These are phyloP conservation scores for Adansonia grandidieri DNA, from an alignment of 441 rosid genomes.

Conservation along the genomic window DNA sequence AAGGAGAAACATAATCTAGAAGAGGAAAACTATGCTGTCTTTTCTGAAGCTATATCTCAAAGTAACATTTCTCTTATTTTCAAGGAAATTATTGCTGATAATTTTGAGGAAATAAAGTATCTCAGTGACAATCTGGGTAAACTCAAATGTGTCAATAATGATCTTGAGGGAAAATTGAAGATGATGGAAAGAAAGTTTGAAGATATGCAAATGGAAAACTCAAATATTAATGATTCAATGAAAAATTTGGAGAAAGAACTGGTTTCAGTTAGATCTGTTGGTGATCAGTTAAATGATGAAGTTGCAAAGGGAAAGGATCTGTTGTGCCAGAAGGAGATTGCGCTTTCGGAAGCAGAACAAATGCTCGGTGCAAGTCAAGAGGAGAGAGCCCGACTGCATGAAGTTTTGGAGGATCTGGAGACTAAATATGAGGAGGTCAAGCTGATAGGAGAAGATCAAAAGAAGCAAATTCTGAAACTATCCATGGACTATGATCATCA, in stretches of 20 bases:
- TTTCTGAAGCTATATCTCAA: constrained; percentile 57
- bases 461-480: constrained; percentile 56
- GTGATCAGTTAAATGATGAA: constrained; percentile 49
- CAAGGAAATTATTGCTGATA: constrained; percentile 52
- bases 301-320: constrained; percentile 48
- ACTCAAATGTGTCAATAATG: constrained; percentile 51
- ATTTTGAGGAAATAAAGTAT: constrained; percentile 48
- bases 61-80: constrained; percentile 57
- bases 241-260: constrained; percentile 45
- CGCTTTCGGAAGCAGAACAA: constrained; percentile 47
- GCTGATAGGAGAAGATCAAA: constrained; percentile 50
- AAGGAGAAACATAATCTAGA: constrained; percentile 57
- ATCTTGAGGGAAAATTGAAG: constrained; percentile 58
- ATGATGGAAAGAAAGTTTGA: constrained; percentile 48
- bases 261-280: constrained; percentile 45
- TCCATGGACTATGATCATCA: constrained; percentile 54
- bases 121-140: constrained; percentile 48
- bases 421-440: constrained; percentile 59
- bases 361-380: constrained; percentile 42
- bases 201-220: constrained; percentile 43
- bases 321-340: constrained; percentile 52
- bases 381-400: constrained; percentile 53
- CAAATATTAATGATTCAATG: constrained; percentile 41
- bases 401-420: constrained; percentile 56
- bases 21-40: constrained; percentile 56